Percentiles rank a stretch among this genome's conserved stretches.
phyloP scores from a whole-genome alignment of 106 monocot species.

The Hemerocallis citrina region DNA sequence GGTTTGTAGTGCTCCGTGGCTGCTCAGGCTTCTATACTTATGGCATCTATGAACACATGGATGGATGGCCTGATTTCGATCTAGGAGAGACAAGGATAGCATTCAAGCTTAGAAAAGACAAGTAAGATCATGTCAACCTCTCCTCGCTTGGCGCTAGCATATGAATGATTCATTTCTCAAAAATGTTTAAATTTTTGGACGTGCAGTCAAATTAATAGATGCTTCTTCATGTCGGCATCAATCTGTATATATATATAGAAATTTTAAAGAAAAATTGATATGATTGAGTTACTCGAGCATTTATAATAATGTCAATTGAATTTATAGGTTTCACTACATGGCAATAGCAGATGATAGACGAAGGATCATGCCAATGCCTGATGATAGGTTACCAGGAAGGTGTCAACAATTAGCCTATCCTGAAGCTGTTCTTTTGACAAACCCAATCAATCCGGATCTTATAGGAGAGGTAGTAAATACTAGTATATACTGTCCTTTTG shows the following conservation, averaged over 20 bases:
- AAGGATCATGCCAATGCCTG: slow-evolving; percentile 58
- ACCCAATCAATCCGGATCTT: slow-evolving; percentile 48
- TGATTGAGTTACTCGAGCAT: no score
- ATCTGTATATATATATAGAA: no score
- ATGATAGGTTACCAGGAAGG: slow-evolving; percentile 34
- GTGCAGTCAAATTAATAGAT: background rate
- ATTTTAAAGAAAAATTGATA: no score
- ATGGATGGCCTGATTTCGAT: slow-evolving; percentile 47
- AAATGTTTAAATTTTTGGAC: background rate
- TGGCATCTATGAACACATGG: slow-evolving; percentile 51
- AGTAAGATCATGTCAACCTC: slow-evolving; percentile 7
- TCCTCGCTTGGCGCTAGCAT: background rate
- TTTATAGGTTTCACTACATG: slow-evolving; percentile 62
- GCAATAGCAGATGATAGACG: slow-evolving; percentile 56
- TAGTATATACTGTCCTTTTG: background rate
- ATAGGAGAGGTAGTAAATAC: slow-evolving; percentile 31
- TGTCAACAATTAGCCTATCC: slow-evolving; percentile 40
- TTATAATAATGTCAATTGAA: background rate
- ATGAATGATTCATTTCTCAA: background rate
- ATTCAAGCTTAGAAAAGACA: slow-evolving; percentile 52
- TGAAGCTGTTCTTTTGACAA: slow-evolving; percentile 45
- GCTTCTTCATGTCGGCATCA: background rate
- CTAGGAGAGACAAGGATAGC: slow-evolving; percentile 35
- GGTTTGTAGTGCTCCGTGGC: slow-evolving; percentile 43
- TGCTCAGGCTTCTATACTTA: slow-evolving; percentile 55